A percentile compares a stretch with the other conserved stretches of the same genome.
These are phyloP conservation scores for Elsinoe ampelina DNA, from an alignment of 2,329 filamentous ascomycete genomes.

Conservation along the genomic window DNA sequence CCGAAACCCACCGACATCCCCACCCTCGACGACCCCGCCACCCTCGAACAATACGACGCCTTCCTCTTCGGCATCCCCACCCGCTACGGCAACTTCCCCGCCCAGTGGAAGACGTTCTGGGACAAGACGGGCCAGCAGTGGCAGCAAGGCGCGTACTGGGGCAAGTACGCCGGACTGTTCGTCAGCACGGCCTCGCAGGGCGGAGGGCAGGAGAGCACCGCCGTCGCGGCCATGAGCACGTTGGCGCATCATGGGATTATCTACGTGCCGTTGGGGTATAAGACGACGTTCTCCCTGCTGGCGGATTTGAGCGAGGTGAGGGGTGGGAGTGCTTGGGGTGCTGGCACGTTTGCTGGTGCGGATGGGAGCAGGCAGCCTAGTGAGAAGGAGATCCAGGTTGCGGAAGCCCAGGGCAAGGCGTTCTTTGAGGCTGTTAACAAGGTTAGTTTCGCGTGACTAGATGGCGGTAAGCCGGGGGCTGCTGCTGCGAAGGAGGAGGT, in stretches of 20 bases:
- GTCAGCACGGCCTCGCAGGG: conserved; percentile 74
- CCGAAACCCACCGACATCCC: conserved; percentile 58
- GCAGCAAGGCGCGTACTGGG: conserved; percentile 55
- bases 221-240: conserved; percentile 71
- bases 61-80: conserved; percentile 94
- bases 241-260: conserved; percentile 88
- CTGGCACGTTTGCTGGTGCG: conserved; percentile 70
- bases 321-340: conserved; percentile 86
- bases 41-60: conserved; percentile 58
- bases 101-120: conserved; percentile 91
- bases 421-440: conserved; percentile 75
- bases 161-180: conserved; percentile 89
- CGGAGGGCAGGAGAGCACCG: conserved; percentile 89
- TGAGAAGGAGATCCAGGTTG: conserved; percentile 66
- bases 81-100: conserved; percentile 92
- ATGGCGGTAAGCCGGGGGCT: conserved; percentile 43
- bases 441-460: conserved; percentile 66
- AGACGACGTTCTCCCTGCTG: conserved; percentile 62
- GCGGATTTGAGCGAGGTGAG: conserved; percentile 68
- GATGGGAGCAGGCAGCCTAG: conserved; percentile 81
- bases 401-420: conserved; percentile 69
- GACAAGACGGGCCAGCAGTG: conserved; percentile 84
- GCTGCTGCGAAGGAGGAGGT: conserved; percentile 12
- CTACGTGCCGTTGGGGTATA: conserved; percentile 92
- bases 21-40: conserved; percentile 49